These are phyloP conservation scores for Clitocybe nebularis DNA, from an alignment of 1,284 basidiomycete genomes.

Conservation along the genomic window DNA sequence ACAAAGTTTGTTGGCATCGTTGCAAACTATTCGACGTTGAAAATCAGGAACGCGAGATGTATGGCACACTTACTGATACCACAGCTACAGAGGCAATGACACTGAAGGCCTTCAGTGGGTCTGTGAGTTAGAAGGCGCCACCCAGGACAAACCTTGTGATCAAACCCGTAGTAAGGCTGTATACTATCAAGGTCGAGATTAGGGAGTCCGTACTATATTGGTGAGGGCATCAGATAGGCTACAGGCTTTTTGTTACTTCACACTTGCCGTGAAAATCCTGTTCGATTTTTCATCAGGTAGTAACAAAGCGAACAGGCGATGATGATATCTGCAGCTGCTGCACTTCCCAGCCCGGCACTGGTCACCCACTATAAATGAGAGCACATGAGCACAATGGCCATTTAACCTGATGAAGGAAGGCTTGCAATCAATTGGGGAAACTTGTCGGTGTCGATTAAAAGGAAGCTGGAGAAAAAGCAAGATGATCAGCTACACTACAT, in stretches of 20 bases:
- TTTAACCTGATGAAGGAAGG: background rate
- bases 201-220: constrained; percentile 34
- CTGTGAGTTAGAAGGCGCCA: background rate
- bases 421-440: constrained; percentile 29
- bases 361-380: constrained; percentile 34
- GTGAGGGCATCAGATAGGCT: background rate
- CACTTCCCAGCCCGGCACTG: constrained; percentile 36
- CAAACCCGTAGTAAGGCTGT: constrained; percentile 38
- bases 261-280: constrained; percentile 28
- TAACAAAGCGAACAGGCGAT: constrained; percentile 38
- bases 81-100: constrained; percentile 35
- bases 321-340: constrained; percentile 37
- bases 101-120: constrained; percentile 17
- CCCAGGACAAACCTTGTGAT: constrained; percentile 29
- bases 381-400: background rate
- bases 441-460: constrained; percentile 23
- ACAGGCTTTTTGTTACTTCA: background rate
- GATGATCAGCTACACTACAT: background rate
- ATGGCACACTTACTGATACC: constrained; percentile 26
- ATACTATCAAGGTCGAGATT: constrained; percentile 35
- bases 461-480: constrained; percentile 22
- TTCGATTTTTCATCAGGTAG: constrained; percentile 34
- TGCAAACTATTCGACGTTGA: constrained; percentile 28
- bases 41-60: background rate
- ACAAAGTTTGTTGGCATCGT: constrained; percentile 37